These are phyloP conservation scores for Pterocarpus santalinus DNA, from an alignment of 306 rosid species.

Conservation along the genomic window DNA sequence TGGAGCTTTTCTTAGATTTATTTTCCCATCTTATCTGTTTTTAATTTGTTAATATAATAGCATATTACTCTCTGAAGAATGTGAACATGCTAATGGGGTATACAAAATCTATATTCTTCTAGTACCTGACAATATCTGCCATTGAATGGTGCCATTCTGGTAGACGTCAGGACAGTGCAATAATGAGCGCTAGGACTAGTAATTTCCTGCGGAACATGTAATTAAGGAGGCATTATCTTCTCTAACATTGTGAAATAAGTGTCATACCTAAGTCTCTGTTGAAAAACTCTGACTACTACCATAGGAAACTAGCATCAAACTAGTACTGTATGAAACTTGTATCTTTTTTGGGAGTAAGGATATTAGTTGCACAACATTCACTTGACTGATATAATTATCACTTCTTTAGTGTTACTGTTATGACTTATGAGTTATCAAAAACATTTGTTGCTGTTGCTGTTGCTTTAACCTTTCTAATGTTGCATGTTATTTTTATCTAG, in stretches of 20 bases:
- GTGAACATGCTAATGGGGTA: constrained; percentile 33
- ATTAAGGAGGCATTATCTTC: constrained; percentile 35
- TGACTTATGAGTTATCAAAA: background rate
- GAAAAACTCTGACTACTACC: constrained; percentile 4
- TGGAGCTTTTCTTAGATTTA: constrained; percentile 54
- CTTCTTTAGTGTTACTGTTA: constrained; percentile 16
- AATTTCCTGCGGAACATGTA: constrained; percentile 38
- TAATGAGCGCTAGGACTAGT: constrained; percentile 28
- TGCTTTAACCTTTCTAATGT: constrained; percentile 33
- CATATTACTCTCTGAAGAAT: constrained; percentile 35
- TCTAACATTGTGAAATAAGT: constrained; percentile 10
- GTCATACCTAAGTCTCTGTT: background rate
- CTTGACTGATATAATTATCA: constrained; percentile 9
- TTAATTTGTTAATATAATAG: constrained; percentile 15
- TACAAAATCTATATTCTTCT: constrained; percentile 19
- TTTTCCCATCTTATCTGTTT: constrained; percentile 6
- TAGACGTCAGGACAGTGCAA: constrained; percentile 33
- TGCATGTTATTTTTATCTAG: constrained; percentile 14
- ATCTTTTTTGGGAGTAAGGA: constrained; percentile 1
- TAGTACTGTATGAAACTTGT: background rate
- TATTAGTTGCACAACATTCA: constrained; percentile 1
- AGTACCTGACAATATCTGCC: constrained; percentile 11
- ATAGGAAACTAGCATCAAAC: no score
- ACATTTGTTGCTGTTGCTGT: background rate
- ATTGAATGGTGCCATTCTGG: constrained; percentile 22